A percentile compares a stretch with the other conserved stretches of the same genome.
Evolutionary conservation across 169 alveolate species (phyloP).

Genomic region (Plasmodium knowlesi): DNA sequence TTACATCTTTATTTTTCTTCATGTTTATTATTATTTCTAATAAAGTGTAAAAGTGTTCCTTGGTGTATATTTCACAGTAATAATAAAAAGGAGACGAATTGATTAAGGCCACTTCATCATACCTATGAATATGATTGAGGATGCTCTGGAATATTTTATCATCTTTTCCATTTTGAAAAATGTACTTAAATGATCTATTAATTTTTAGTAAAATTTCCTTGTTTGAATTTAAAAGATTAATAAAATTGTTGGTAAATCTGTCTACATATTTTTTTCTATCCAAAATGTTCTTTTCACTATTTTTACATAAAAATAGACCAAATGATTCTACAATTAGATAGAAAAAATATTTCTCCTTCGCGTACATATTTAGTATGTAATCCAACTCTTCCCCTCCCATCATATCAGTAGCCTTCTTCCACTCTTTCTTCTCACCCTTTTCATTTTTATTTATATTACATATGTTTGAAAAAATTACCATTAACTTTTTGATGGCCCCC

Average conservation of each 20-base stretch:
- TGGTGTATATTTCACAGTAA: conserved; percentile 35
- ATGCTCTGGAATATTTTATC: conserved; percentile 25
- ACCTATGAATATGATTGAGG: conserved; percentile 43
- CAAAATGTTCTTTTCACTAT: background rate
- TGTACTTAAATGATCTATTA: conserved; percentile 66
- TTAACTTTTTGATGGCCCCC: conserved; percentile 22
- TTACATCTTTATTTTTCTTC: conserved; percentile 50
- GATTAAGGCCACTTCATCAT: conserved; percentile 58
- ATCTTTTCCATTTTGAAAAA: conserved; percentile 40
- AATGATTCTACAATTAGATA: conserved; percentile 56
- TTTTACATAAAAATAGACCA: conserved; percentile 23
- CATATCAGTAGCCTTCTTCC: background rate
- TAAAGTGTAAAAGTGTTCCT: conserved; percentile 39
- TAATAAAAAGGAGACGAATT: conserved; percentile 67
- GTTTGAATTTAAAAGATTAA: conserved; percentile 37
- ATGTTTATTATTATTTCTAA: conserved; percentile 55
- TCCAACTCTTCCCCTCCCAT: conserved; percentile 3
- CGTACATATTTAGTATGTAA: background rate
- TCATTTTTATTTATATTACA: background rate
- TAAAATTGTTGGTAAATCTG: conserved; percentile 8
- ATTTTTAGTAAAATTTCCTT: conserved; percentile 41
- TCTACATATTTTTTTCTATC: conserved; percentile 31
- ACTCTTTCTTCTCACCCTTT: background rate
- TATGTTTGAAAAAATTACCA: conserved; percentile 4
- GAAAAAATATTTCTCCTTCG: background rate